Conservation (phyloP, 2,329 filamentous ascomycete genomes). For the Fusarium sp. region DNA sequence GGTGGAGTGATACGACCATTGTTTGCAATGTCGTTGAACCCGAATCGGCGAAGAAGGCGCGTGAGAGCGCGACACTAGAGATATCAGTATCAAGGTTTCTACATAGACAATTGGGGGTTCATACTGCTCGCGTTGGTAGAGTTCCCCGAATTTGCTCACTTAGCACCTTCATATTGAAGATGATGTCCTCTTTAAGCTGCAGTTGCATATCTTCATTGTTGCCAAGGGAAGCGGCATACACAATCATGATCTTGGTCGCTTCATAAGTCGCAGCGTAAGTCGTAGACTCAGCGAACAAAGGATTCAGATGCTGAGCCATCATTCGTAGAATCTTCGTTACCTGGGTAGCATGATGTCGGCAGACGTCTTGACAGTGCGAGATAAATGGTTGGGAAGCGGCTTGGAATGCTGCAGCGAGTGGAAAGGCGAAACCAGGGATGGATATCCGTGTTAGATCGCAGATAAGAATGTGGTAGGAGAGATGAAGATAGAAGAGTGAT, state of each 20-base stretch:
- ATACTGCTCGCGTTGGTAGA: neutral
- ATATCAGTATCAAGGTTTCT: neutral
- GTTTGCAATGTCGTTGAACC: neutral
- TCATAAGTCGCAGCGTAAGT: neutral
- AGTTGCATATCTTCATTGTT: too few relatives aligned
- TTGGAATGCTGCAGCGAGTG: neutral
- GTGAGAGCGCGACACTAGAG: neutral
- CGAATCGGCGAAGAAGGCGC: neutral
- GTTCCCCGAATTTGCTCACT: neutral
- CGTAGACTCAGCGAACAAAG: neutral
- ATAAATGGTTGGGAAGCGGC: neutral
- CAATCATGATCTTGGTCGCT: neutral
- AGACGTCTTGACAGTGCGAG: neutral
- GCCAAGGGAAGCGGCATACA: neutral
- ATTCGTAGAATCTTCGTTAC: neutral
- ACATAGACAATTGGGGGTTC: too few relatives aligned
- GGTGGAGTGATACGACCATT: neutral
- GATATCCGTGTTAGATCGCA: slow-evolving; percentile 22
- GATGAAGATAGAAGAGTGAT: slow-evolving; percentile 7
- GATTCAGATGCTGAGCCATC: neutral
- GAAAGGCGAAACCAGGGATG: slow-evolving; percentile 13
- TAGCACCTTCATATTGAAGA: neutral
- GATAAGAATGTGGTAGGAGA: neutral
- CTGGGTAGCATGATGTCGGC: neutral
- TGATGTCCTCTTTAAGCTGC: neutral